A percentile compares a stretch with the other conserved stretches of the same genome.
These are phyloP conservation scores for Pseudohalonectria lignicola DNA, from an alignment of 2,329 filamentous ascomycete genomes.

Conservation along the genomic window DNA sequence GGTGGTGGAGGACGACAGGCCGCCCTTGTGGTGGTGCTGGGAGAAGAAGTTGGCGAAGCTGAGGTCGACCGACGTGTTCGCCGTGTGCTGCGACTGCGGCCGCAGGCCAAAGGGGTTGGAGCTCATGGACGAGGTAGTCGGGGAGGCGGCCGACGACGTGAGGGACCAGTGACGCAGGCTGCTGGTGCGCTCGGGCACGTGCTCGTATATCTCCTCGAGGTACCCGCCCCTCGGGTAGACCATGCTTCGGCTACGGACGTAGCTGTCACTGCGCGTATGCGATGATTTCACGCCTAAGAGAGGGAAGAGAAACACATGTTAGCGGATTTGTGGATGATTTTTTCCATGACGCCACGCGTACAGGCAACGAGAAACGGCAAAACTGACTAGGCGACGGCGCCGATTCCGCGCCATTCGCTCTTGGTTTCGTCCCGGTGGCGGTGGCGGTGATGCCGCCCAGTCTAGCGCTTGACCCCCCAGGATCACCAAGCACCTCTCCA, in stretches of 20 bases:
- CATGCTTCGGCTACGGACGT: conserved; percentile 1
- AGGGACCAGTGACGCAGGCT: conserved; percentile 8
- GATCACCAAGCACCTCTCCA: too few species aligned
- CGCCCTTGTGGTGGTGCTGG: not conserved
- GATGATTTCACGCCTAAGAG: conserved; percentile 5
- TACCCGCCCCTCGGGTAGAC: not conserved
- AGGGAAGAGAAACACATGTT: too few species aligned
- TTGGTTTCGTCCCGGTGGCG: too few species aligned
- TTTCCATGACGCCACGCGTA: too few species aligned
- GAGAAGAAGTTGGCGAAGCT: conserved; percentile 3
- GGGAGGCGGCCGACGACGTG: conserved; percentile 3
- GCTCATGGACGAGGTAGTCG: conserved; percentile 6
- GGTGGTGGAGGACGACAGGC: not conserved
- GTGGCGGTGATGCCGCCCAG: too few species aligned
- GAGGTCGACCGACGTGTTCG: conserved; percentile 9
- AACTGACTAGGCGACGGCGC: conserved; percentile 16
- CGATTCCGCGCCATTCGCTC: conserved; percentile 2
- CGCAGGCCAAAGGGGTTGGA: conserved; percentile 3
- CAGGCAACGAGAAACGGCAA: not conserved
- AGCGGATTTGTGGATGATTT: too few species aligned
- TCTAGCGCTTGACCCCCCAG: too few species aligned
- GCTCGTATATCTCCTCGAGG: conserved; percentile 3
- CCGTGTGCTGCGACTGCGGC: conserved; percentile 8
- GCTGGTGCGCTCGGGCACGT: conserved; percentile 1
- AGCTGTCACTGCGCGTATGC: conserved; percentile 4